Conservation (phyloP, 1,139 yeast genomes). For the Geotrichum aggregatum region DNA sequence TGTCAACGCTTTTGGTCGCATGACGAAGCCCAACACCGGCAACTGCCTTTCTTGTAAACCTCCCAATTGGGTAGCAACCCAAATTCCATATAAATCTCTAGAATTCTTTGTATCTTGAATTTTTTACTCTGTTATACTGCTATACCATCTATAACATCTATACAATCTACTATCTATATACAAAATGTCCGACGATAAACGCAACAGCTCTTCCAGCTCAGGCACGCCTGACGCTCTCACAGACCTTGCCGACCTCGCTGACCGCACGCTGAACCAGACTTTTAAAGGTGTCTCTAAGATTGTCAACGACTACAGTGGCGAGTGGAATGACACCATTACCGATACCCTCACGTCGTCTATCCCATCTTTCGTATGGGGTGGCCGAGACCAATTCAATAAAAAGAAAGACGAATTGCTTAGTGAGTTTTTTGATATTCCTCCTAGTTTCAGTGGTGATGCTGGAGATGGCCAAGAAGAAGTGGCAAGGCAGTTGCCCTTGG, state of each 20-base stretch:
- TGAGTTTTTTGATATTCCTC: not conserved
- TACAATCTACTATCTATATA: not conserved
- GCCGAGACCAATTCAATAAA: not conserved
- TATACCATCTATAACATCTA: too few species aligned
- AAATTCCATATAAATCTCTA: too few species aligned
- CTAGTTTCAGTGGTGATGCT: not conserved
- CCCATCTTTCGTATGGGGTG: conserved; percentile 17
- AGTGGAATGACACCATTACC: conserved; percentile 7
- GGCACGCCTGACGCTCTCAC: not conserved
- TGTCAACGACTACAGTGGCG: conserved; percentile 1
- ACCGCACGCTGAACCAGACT: conserved; percentile 1
- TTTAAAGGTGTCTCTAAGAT: conserved; percentile 1
- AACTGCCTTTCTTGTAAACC: too few species aligned
- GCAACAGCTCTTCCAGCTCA: not conserved
- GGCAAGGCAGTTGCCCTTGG: conserved; percentile 7
- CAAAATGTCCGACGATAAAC: conserved; percentile 4
- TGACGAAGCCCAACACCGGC: too few species aligned
- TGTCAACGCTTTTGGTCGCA: too few species aligned
- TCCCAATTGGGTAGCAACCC: too few species aligned
- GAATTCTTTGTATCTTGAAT: not conserved
- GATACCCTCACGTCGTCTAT: conserved; percentile 7
- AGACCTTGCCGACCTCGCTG: conserved; percentile 7
- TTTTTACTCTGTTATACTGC: too few species aligned
- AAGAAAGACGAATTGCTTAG: not conserved
- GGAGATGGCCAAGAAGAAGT: not conserved